Evolutionary conservation across 2,329 filamentous ascomycete genomes (phyloP).

Genomic region (Ustulina deusta): DNA sequence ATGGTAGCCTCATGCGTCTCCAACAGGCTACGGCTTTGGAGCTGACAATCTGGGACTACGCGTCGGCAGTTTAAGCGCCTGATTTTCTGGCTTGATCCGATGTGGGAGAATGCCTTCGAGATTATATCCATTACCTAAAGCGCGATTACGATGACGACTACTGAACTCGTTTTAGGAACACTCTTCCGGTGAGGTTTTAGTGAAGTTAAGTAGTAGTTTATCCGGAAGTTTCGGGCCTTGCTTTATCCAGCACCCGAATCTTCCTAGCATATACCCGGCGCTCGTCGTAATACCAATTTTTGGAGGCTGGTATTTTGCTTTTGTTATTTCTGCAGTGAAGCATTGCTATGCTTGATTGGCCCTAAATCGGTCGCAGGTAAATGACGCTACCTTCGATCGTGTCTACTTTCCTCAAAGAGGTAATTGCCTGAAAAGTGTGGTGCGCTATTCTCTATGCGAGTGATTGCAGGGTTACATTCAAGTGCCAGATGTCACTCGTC

Average conservation of each 20-base stretch:
- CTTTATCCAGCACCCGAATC: conserved; percentile 37
- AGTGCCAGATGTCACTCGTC: conserved; percentile 12
- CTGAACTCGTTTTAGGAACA: conserved; percentile 2
- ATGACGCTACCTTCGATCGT: not conserved
- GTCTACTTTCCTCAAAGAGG: conserved; percentile 9
- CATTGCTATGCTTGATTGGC: not conserved
- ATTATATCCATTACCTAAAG: conserved; percentile 8
- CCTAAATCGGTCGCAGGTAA: conserved; percentile 12
- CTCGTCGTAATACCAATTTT: conserved; percentile 1
- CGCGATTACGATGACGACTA: conserved; percentile 6
- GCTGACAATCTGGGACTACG: conserved; percentile 31
- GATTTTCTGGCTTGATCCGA: not conserved
- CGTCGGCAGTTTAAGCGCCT: conserved; percentile 34
- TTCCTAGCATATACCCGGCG: conserved; percentile 35
- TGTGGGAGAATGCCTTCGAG: conserved; percentile 13
- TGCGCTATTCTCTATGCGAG: not conserved
- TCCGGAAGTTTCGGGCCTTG: conserved; percentile 30
- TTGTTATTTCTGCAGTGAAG: conserved; percentile 10
- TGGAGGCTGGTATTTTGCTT: conserved; percentile 23
- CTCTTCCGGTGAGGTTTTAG: conserved; percentile 8
- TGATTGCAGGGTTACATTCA: conserved; percentile 23
- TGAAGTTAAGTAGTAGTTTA: conserved; percentile 29
- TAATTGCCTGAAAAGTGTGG: conserved; percentile 1
- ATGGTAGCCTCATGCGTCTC: conserved; percentile 23
- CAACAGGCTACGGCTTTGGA: conserved; percentile 18